These are phyloP conservation scores for Amanita pseudoporphyria DNA, from an alignment of 768 basidiomycete species.

Conservation along the genomic window DNA sequence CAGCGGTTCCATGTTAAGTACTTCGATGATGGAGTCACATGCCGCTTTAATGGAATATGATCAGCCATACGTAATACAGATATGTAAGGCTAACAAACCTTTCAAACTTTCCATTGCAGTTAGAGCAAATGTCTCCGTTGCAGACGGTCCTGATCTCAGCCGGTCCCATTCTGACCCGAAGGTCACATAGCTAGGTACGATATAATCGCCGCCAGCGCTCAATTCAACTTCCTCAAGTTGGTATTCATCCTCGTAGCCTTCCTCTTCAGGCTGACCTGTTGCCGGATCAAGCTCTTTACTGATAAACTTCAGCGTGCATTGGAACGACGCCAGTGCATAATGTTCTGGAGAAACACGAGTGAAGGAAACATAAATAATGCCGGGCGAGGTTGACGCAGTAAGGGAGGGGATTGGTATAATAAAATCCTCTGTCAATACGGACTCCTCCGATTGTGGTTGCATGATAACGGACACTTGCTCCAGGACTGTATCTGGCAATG, in stretches of 20 bases:
- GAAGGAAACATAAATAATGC: conserved; percentile 89
- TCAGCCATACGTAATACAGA: conserved; percentile 11
- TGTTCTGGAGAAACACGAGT: conserved; percentile 69
- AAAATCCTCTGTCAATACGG: conserved; percentile 83
- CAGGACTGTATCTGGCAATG: conserved; percentile 88
- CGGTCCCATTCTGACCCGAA: conserved; percentile 96
- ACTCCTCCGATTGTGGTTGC: conserved; percentile 67
- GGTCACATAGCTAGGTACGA: conserved; percentile 88
- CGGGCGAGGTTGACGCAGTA: conserved; percentile 61
- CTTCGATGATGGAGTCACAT: conserved; percentile 91
- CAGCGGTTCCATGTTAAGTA: conserved; percentile 93
- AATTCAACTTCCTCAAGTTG: conserved; percentile 94
- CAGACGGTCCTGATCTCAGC: conserved; percentile 62
- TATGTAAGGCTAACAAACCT: conserved; percentile 41
- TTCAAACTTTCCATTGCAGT: conserved; percentile 90
- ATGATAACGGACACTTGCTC: conserved; percentile 93
- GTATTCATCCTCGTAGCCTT: conserved; percentile 99
- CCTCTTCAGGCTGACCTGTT: conserved; percentile 92
- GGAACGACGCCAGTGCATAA: conserved; percentile 79
- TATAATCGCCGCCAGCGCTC: conserved; percentile 87
- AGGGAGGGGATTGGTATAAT: conserved; percentile 79
- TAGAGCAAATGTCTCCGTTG: conserved; percentile 90
- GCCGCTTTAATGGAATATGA: conserved; percentile 50
- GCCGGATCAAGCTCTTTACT: conserved; percentile 97
- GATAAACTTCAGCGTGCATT: conserved; percentile 86